These are phyloP conservation scores for Fusarium clavum DNA, from an alignment of 2,329 filamentous ascomycete species.

Conservation along the genomic window DNA sequence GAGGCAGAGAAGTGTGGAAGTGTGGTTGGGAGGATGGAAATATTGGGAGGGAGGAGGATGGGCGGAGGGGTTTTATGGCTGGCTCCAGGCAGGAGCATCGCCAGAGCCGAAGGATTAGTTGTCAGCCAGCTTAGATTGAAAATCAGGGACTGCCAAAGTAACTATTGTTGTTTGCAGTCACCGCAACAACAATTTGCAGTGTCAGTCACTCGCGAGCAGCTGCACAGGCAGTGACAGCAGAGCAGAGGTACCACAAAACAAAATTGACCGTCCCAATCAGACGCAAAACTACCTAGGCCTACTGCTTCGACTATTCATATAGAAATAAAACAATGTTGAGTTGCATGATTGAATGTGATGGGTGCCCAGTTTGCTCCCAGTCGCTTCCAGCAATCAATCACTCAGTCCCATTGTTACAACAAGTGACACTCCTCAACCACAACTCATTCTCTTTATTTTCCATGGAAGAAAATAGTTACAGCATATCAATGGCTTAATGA, in stretches of 20 bases:
- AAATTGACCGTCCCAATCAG: neutral
- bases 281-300: neutral
- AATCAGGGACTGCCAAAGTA: neutral
- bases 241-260: neutral
- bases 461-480: neutral
- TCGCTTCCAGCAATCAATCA: neutral
- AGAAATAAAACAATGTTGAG: neutral
- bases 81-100: neutral
- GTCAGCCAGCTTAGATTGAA: neutral
- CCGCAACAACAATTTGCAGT: conserved; percentile 11
- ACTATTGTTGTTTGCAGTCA: neutral
- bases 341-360: neutral
- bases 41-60: neutral
- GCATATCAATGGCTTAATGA: neutral
- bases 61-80: conserved; percentile 5
- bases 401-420: neutral
- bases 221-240: conserved; percentile 1
- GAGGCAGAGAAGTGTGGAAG: conserved; percentile 4
- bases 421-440: conserved; percentile 3
- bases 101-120: neutral
- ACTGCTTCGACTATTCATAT: neutral
- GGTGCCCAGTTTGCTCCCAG: neutral
- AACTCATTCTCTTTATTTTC: neutral
- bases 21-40: conserved; percentile 20
- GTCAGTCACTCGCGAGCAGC: neutral